These are phyloP conservation scores for Thalassiosira exigua DNA, from an alignment of 352 stramenopile species.

Conservation along the genomic window DNA sequence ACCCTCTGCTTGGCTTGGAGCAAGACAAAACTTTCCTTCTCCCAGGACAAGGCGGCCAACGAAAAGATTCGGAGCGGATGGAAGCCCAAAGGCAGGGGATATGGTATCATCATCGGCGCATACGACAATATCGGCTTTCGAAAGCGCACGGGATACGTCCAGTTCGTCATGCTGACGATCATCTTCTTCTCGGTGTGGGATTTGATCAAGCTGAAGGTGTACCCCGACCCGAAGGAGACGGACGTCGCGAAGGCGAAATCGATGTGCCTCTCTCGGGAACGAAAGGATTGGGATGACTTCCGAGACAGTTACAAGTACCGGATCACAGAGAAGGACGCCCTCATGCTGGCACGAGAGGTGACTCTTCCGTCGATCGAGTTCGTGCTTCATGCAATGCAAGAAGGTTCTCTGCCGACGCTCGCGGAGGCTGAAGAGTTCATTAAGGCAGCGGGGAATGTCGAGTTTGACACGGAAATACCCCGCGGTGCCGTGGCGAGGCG, in stretches of 20 bases:
- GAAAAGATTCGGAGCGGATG: neutral
- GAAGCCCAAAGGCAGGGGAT: slow-evolving; percentile 7
- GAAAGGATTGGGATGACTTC: neutral
- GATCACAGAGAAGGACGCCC: neutral
- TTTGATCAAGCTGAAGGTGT: neutral
- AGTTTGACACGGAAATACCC: neutral
- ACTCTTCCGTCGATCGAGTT: neutral
- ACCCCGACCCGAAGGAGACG: neutral
- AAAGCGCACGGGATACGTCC: slow-evolving; percentile 7
- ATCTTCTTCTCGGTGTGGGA: neutral
- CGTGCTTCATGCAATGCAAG: neutral
- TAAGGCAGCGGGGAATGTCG: neutral
- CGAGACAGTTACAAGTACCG: neutral
- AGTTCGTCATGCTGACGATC: neutral
- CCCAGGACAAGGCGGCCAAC: slow-evolving; percentile 1
- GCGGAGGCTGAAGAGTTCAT: neutral
- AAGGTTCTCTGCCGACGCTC: neutral
- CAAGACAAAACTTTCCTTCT: neutral
- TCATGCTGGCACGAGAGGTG: neutral
- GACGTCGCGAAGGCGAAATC: neutral
- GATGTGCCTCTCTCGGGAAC: neutral
- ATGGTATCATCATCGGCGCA: neutral
- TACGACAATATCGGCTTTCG: slow-evolving; percentile 26
- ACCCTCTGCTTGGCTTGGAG: neutral
- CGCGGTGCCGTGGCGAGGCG: too few species aligned